Evolutionary conservation across 352 stramenopile species (phyloP).

Genomic region (Phytophthora melonis): DNA sequence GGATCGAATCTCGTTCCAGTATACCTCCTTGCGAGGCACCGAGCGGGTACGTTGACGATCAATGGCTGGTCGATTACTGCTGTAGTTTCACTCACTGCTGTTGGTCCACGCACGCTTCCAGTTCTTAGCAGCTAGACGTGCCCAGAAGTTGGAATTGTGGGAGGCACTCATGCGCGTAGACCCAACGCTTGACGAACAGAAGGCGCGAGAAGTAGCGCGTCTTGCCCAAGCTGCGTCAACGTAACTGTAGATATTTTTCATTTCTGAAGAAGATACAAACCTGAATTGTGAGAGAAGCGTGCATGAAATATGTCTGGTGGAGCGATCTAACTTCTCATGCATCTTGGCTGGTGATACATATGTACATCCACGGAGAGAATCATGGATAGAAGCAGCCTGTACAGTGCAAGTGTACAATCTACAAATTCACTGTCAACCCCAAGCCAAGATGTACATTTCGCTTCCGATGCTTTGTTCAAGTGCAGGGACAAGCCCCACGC

Average conservation of each 20-base stretch:
- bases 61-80: background rate
- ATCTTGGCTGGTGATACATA: too few relatives aligned
- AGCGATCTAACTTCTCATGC: too few relatives aligned
- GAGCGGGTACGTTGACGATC: conserved; percentile 50
- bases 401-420: too few relatives aligned
- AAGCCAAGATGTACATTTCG: too few relatives aligned
- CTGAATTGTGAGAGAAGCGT: too few relatives aligned
- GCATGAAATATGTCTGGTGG: too few relatives aligned
- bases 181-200: conserved; percentile 58
- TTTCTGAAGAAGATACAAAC: too few relatives aligned
- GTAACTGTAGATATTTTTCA: background rate
- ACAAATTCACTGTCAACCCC: too few relatives aligned
- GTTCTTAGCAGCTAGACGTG: conserved; percentile 55
- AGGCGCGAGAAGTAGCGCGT: conserved; percentile 57
- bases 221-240: conserved; percentile 23
- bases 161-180: conserved; percentile 77
- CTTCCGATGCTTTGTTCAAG: background rate
- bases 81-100: background rate
- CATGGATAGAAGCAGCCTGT: too few relatives aligned
- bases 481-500: background rate
- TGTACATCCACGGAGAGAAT: too few relatives aligned
- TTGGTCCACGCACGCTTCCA: too few relatives aligned
- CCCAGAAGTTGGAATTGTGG: conserved; percentile 64
- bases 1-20: conserved; percentile 67
- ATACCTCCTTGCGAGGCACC: conserved; percentile 60